phyloP scores from a whole-genome alignment of 140 eudicot species.

The Erigeron philadelphicus region DNA sequence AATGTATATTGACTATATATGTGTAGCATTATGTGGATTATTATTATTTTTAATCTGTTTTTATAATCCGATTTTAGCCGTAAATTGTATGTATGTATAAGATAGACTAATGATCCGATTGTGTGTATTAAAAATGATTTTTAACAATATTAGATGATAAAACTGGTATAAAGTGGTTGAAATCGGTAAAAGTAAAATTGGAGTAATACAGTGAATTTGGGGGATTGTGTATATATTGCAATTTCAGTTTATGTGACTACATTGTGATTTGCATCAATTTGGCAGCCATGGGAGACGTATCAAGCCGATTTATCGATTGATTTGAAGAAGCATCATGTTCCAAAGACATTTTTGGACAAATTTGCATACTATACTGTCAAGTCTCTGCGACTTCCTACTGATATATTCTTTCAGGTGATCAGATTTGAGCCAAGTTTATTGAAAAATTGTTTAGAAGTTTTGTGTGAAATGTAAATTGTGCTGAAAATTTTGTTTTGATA shows the following conservation, averaged over 20 bases:
- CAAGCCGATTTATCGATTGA: slow-evolving; percentile 70
- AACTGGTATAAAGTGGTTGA: not conserved
- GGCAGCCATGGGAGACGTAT: slow-evolving; percentile 97
- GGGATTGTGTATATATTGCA: not conserved
- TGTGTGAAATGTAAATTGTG: not conserved
- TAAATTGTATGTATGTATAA: no score
- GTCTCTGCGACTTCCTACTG: slow-evolving; percentile 74
- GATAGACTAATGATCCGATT: no score
- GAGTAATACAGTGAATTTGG: not conserved
- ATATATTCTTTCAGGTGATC: slow-evolving; percentile 80
- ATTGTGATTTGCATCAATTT: slow-evolving; percentile 20
- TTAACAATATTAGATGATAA: not conserved
- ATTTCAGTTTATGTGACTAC: not conserved
- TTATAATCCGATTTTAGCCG: no score
- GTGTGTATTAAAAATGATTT: no score
- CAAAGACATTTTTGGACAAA: slow-evolving; percentile 68
- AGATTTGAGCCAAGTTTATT: not conserved
- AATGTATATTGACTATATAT: no score
- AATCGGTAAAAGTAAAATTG: not conserved
- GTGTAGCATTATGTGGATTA: not conserved
- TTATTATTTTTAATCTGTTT: not conserved
- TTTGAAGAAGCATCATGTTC: slow-evolving; percentile 75
- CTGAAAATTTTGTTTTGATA: not conserved
- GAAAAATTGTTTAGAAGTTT: no score
- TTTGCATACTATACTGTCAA: slow-evolving; percentile 83